Evolutionary conservation across 139 green algal genomes (phyloP), one percentile per base, ranked within the genome.

Genomic region (Limnomonas spitsbergensis): DNA sequence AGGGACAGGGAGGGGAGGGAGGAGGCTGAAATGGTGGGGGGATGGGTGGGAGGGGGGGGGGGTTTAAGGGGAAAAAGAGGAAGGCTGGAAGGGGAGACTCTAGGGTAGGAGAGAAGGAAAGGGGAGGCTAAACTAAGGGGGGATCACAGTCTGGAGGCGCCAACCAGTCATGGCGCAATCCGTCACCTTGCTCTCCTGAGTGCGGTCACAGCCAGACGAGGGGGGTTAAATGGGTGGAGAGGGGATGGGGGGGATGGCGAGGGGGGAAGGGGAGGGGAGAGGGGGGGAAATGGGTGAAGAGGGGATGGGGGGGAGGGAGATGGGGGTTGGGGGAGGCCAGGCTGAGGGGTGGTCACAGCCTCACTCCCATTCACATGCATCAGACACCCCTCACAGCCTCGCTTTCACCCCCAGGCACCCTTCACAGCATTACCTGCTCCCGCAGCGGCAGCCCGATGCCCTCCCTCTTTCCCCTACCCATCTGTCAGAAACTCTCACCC

Each of bases 351-450:
- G 26, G 40, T 47, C 4, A 74, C 4, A 14, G 29, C 29, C 36
- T 53, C 7, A 6, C 42, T 9, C 9, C 42, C 42, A 27, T 9
- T 9, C 6, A 6, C 42, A 54, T n/a, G n/a, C 14, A 20, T 61
- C n/a, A n/a, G 14, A 14, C 14, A 14, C 14, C 47, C 20, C 14
- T 61, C 20, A 29, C 3, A 42, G 40, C 32, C 70, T 54, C 4
- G 38, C 79, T 38, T 77, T 40, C 32, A 77, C 66, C 74, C 79
- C 80, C 36, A 77, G 14, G 47, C 14, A 61, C 20, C 47, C 14
- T 14, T 61, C n/a, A n/a, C 2, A 42, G 40, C 26, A 52, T 53
- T 3, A 72, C 79, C 66, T 77, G 66, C 26, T 84, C 73, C 79
- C 79, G 80, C 40, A 77, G 39, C 26, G 70, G 34, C 4, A 77